These are phyloP conservation scores for Phyllosticta citriasiana DNA, from an alignment of 2,329 filamentous ascomycete species.

Conservation along the genomic window DNA sequence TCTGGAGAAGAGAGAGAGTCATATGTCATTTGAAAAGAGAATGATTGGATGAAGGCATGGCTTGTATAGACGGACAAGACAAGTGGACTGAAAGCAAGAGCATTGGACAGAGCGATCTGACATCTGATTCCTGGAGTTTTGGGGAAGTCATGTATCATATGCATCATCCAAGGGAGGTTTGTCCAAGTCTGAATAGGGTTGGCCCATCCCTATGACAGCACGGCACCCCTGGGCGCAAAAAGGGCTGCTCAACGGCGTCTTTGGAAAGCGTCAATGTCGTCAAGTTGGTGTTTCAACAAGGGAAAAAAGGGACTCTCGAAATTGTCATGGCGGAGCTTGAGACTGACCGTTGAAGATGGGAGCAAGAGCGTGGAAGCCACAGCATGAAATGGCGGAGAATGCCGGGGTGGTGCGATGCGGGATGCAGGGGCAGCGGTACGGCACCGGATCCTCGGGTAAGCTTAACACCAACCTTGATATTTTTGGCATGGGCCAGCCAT, in stretches of 20 bases:
- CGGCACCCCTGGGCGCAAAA: not conserved
- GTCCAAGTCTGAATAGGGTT: not conserved
- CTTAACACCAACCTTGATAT: not conserved
- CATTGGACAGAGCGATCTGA: not conserved
- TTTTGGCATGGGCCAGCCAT: not conserved
- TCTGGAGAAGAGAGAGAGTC: slow-evolving; percentile 21
- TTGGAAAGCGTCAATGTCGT: not conserved
- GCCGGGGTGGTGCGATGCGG: not conserved
- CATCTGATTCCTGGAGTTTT: not conserved
- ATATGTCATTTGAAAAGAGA: slow-evolving; percentile 19
- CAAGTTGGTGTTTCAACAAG: not conserved
- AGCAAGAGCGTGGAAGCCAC: not conserved
- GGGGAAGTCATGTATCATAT: not conserved
- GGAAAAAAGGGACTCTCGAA: not conserved
- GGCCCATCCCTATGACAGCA: not conserved
- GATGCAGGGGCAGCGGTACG: slow-evolving; percentile 3
- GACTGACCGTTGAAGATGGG: not conserved
- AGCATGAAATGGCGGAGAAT: not conserved
- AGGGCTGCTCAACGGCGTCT: not conserved
- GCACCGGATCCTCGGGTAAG: not conserved
- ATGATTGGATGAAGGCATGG: not conserved
- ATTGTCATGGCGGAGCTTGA: not conserved
- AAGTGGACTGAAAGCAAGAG: not conserved
- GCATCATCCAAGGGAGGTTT: not conserved
- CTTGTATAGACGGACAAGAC: not conserved